These are phyloP conservation scores for Coriaria nepalensis DNA, from an alignment of 306 rosid species.

Conservation along the genomic window DNA sequence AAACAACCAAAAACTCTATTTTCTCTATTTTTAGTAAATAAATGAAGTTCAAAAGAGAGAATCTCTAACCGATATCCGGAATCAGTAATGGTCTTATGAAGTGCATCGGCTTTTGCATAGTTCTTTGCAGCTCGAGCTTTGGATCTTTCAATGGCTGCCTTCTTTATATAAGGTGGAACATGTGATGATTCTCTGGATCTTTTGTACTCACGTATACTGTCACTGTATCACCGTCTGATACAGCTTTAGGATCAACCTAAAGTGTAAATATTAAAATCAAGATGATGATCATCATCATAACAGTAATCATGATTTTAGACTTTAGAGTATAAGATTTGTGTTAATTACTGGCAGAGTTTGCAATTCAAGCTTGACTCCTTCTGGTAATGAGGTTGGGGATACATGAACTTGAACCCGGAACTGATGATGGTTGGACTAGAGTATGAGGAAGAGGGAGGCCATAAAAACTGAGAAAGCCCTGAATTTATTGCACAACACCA, in stretches of 20 bases:
- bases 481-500: background rate
- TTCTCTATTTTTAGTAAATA: background rate
- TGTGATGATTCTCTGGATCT: constrained; percentile 57
- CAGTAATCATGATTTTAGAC: constrained; percentile 4
- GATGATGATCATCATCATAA: constrained; percentile 9
- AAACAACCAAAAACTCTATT: background rate
- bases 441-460: constrained; percentile 50
- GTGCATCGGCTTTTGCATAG: constrained; percentile 48
- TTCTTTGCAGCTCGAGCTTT: constrained; percentile 40
- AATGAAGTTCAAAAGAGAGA: background rate
- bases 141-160: constrained; percentile 41
- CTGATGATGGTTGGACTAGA: constrained; percentile 21
- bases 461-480: constrained; percentile 61
- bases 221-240: constrained; percentile 80
- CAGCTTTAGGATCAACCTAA: constrained; percentile 73
- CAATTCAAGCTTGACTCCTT: constrained; percentile 52
- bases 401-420: background rate
- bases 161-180: constrained; percentile 40
- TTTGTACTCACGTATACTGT: constrained; percentile 73
- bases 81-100: constrained; percentile 49
- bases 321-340: background rate
- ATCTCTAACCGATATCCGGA: constrained; percentile 64
- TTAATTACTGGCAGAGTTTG: constrained; percentile 53
- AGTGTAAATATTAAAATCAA: constrained; percentile 3
- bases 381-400: constrained; percentile 35